A percentile compares a stretch with the other conserved stretches of the same genome.
Conservation (phyloP, 495 filamentous ascomycete genomes). For the Penicillium robsamsonii region DNA sequence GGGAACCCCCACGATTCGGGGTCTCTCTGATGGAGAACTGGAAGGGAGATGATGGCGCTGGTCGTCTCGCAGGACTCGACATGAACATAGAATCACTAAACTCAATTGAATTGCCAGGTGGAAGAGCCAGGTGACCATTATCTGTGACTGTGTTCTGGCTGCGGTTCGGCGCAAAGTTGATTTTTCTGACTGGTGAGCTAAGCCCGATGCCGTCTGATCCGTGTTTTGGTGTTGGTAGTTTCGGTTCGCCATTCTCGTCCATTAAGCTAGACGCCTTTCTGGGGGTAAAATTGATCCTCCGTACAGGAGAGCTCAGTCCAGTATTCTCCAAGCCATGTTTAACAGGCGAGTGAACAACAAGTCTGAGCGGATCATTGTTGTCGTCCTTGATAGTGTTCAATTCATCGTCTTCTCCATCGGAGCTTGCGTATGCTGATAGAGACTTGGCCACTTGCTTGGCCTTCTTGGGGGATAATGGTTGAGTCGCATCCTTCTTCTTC, state of each 20-base stretch:
- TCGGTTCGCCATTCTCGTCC: constrained; percentile 41
- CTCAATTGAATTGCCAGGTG: constrained; percentile 31
- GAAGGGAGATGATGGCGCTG: constrained; percentile 49
- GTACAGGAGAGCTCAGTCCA: constrained; percentile 41
- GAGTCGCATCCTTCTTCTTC: constrained; percentile 32
- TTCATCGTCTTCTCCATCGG: constrained; percentile 53
- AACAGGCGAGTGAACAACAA: constrained; percentile 40
- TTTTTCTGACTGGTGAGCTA: constrained; percentile 31
- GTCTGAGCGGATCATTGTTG: constrained; percentile 26
- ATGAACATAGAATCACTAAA: constrained; percentile 41
- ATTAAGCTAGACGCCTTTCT: constrained; percentile 26
- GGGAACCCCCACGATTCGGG: constrained; percentile 26
- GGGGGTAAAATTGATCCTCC: constrained; percentile 41
- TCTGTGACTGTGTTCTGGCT: constrained; percentile 22
- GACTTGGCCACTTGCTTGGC: constrained; percentile 51
- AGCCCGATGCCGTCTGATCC: constrained; percentile 26
- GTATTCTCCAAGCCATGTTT: constrained; percentile 30
- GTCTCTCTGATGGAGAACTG: constrained; percentile 43
- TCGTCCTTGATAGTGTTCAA: constrained; percentile 43
- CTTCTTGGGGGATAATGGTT: constrained; percentile 58
- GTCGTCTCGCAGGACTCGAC: constrained; percentile 51
- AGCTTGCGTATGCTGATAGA: constrained; percentile 40
- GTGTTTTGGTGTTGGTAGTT: constrained; percentile 25
- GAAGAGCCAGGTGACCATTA: constrained; percentile 26
- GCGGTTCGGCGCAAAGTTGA: constrained; percentile 34